Base-by-base conservation (phyloP, 495 filamentous ascomycete genomes). In the Articulospora tetracladia region DNA sequence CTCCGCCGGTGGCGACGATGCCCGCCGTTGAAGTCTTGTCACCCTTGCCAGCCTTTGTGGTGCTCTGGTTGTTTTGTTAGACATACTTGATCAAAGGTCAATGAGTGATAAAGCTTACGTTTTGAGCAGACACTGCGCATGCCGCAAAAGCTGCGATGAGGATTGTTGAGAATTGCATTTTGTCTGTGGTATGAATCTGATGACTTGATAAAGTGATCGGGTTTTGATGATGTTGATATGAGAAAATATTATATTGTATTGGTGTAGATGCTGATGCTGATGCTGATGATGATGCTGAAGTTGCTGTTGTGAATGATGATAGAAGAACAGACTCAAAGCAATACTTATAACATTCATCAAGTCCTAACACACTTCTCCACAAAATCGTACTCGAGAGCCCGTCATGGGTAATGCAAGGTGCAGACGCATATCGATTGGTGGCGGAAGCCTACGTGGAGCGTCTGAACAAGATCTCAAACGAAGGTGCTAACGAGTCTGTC, bases 91-190 rank as follows among this genome's bases (percentile, higher is more conserved):
- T 13, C n/a, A 44, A 19, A 44, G 3, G 8, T 3, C n/a, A 44
- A 11, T 12, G n/a, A 7, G 17, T 6, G 25, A 50, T 50, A 4
- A 48, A 48, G 23, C 47, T 25, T 27, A 50, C 47, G 23, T 50
- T 50, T 48, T 62, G 55, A 19, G 63, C 60, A 23, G 41, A 57
- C 19, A 66, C 60, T 41, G 53, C 57, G 25, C n/a, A 32, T 22
- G 64, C 60, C 50, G 60, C 44, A 23, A 66, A 32, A 56, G 60
- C 60, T 4, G 57, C 53, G 20, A 66, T 47, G 20, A 62, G 28
- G 41, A 66, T 3, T 26, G 24, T 53, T 57, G 64, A 66, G 60
- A 50, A 63, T 57, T 66, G 64, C 64, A 66, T 66, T 1, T 48
- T 66, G 54, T 28, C 17, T 24, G 22, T 55, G 56, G 46, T 60